Conservation (phyloP, 164 flowering plant species). For the Litsea cubeba region DNA sequence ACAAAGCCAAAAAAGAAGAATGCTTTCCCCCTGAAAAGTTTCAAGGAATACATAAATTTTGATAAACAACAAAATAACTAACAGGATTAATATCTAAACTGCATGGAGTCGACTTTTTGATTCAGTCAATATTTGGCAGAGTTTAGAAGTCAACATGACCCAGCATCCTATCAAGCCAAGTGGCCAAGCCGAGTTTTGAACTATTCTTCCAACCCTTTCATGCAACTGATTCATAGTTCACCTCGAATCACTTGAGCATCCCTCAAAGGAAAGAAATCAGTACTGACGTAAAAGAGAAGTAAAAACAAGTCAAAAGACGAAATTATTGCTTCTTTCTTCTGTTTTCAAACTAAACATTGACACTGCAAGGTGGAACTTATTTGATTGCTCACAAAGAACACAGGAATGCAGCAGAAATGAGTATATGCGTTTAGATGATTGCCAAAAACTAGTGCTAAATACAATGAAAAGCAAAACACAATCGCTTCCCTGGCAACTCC, state of each 20-base stretch:
- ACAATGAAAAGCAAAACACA: background rate
- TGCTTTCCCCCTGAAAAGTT: too few relatives aligned
- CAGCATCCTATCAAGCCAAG: too few relatives aligned
- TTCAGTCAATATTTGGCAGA: too few relatives aligned
- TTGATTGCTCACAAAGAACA: background rate
- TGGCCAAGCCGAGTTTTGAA: too few relatives aligned
- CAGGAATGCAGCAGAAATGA: background rate
- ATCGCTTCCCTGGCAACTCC: background rate
- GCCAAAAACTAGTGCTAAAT: background rate
- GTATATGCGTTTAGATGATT: background rate
- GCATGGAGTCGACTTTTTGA: too few relatives aligned
- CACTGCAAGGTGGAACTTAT: background rate
- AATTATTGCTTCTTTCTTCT: background rate
- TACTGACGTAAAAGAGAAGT: background rate
- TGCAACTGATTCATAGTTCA: background rate
- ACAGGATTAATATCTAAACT: too few relatives aligned
- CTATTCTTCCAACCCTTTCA: background rate
- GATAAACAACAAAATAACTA: too few relatives aligned
- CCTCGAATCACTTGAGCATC: background rate
- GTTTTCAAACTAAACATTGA: background rate
- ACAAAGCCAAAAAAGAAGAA: background rate
- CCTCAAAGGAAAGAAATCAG: background rate
- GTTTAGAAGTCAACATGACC: too few relatives aligned
- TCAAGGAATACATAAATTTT: background rate
- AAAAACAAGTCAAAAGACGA: too few relatives aligned